phyloP scores from a whole-genome alignment of 352 stramenopile genomes.

The Phytophthora sp. region DNA sequence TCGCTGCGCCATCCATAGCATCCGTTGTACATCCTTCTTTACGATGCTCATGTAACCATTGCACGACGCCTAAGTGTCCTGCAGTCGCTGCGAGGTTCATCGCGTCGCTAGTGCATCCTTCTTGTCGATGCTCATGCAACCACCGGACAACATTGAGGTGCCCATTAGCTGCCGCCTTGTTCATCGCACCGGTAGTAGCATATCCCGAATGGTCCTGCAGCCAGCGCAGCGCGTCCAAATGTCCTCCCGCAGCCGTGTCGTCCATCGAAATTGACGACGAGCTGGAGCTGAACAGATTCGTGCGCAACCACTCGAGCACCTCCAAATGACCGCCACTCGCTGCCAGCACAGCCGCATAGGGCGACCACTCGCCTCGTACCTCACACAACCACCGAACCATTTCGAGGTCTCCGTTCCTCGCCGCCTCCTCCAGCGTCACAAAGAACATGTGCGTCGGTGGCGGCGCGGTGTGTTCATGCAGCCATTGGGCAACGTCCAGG shows the following conservation, averaged over 20 bases:
- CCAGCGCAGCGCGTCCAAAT: constrained; percentile 34
- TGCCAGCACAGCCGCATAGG: constrained; percentile 40
- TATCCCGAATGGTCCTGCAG: constrained; percentile 41
- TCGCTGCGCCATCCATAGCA: constrained; percentile 30
- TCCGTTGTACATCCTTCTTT: constrained; percentile 29
- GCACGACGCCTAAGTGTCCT: constrained; percentile 29
- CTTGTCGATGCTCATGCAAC: constrained; percentile 23
- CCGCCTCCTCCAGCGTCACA: constrained; percentile 43
- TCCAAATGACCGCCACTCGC: constrained; percentile 38
- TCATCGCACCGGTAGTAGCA: constrained; percentile 50
- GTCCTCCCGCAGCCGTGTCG: constrained; percentile 32
- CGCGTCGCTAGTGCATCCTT: constrained; percentile 31
- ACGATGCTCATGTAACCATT: constrained; percentile 30
- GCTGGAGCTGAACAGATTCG: constrained; percentile 43
- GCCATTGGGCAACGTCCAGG: constrained; percentile 36
- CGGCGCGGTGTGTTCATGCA: constrained; percentile 40
- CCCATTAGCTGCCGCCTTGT: constrained; percentile 55
- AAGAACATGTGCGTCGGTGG: constrained; percentile 50
- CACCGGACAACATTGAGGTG: constrained; percentile 53
- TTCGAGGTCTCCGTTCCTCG: constrained; percentile 34
- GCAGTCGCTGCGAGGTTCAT: constrained; percentile 27
- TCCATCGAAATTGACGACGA: constrained; percentile 42
- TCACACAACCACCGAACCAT: constrained; percentile 46
- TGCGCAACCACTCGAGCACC: constrained; percentile 39
- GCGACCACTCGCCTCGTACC: constrained; percentile 39